These are phyloP conservation scores for Fonsecaea nubica DNA, from an alignment of 2,329 filamentous ascomycete species.

Conservation along the genomic window DNA sequence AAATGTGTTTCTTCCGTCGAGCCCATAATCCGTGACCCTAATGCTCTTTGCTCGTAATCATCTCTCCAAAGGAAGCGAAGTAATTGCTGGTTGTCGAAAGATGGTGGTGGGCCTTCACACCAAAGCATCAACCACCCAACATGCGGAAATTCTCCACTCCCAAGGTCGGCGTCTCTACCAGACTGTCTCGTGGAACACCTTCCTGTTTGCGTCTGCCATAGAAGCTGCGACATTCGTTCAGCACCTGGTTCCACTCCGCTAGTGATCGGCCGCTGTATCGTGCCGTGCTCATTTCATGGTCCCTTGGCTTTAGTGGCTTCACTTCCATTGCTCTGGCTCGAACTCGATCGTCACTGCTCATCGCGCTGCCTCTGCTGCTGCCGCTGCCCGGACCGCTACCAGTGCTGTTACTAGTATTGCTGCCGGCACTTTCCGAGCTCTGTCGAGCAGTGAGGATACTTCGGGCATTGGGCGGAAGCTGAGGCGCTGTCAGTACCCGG, in stretches of 20 bases:
- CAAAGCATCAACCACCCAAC: constrained; percentile 25
- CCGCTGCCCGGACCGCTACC: constrained; percentile 5
- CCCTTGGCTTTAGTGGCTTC: constrained; percentile 39
- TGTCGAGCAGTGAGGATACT: constrained; percentile 50
- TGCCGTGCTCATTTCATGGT: constrained; percentile 50
- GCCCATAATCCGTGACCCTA: background rate
- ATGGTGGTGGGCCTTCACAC: background rate
- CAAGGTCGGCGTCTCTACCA: constrained; percentile 67
- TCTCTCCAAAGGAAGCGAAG: background rate
- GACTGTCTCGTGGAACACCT: constrained; percentile 63
- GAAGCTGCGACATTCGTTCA: constrained; percentile 69
- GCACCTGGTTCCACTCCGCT: constrained; percentile 68
- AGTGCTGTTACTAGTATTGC: constrained; percentile 12
- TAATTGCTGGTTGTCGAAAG: background rate
- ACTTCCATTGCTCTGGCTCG: constrained; percentile 35
- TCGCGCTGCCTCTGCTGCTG: constrained; percentile 18
- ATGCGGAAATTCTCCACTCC: constrained; percentile 67
- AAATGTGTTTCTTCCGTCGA: constrained; percentile 9
- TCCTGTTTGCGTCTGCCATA: constrained; percentile 67
- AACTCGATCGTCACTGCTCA: constrained; percentile 25
- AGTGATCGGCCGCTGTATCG: constrained; percentile 68
- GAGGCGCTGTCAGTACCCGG: constrained; percentile 62
- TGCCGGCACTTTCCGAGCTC: constrained; percentile 24
- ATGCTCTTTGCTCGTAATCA: background rate
- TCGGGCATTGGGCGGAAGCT: constrained; percentile 64